Base-by-base conservation (phyloP, 2,329 filamentous ascomycete species). In the Neoascochyta sp. region DNA sequence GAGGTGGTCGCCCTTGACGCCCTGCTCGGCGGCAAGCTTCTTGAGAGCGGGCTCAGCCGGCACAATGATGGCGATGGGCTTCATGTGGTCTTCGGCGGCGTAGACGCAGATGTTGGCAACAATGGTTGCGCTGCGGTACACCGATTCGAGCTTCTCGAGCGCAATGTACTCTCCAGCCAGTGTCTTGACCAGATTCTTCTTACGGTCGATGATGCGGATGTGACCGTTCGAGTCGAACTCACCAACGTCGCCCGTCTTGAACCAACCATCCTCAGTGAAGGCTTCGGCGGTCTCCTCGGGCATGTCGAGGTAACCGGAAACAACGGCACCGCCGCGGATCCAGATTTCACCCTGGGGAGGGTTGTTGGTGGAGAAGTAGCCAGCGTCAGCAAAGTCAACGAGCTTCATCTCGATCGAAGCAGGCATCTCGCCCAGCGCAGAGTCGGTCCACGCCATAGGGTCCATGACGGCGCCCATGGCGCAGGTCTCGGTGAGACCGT, bases 161-260 rank as follows among this genome's bases (percentile, higher is more conserved):
- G 90, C 92, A 62, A 96, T 93, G 66, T 96, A 96, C 72, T 96
- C 90, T 49, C 90, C 90, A 39, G 89, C 88, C 45, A 86, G 77
- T 43, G 92, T 89, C 80, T 96, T 96, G 65, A 96, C 86, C 33
- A 96, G 72, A 67, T 96, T 96, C 81, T 96, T 96, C 78, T 95
- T 89, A 50, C 90, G 86, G 64, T 96, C 90, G 57, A 96, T 89
- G 60, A 96, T 82, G 50, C 74, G 78, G 45, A 96, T 67, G 61
- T 94, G 85, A 23, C 90, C 90, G 40, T 82, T 74, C 24, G 69
- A 60, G 63, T 90, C 81, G 53, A 90, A 92, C 61, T 95, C 86
- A 52, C 90, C 90, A 61, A 96, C 92, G 55, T 96, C 90, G 39
- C 90, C 90, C 10, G 88, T 94, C 75, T 84, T 90, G 76, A 96